Evolutionary conservation across 2,329 filamentous ascomycete species (phyloP), one percentile per base, ranked within the genome.

Genomic region (Aspergillus pseudoglaucus): DNA sequence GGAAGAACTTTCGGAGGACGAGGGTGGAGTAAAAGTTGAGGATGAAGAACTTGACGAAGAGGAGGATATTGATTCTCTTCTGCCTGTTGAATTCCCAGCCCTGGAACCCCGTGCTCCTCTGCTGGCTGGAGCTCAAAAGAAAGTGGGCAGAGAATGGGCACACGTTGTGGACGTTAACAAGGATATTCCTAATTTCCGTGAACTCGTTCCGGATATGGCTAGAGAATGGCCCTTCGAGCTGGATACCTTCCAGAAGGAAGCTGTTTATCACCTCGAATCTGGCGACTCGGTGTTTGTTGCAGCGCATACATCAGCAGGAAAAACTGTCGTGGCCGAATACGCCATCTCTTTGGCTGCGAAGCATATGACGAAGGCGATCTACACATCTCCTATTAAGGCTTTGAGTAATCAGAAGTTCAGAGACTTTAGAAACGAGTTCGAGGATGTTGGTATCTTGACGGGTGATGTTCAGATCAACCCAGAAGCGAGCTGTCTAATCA

Each of bases 321-420:
- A 98, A 74, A 98, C 93, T 1, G 93, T 97, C 0, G 93, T 98
- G 12, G 93, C 93, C 23, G 93, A 98, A 66, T 98, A 98, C 68
- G 93, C 91, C 43, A 97, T 98, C 66, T 90, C 93, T 6, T 75
- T 98, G 49, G 93, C 93, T 25, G 85, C 89, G n/a, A 94, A 91
- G 64, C 93, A 98, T 66, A 97, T 97, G 91, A 98, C 93, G 7
- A 98, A 98, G 67, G 91, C 93, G 18, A 98, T 98, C 54, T 98
- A 98, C 67, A 98, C 93, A 0, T 97, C 93, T 0, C 93, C 93
- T 0, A 98, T 98, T 75, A 98, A 98, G 67, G 93, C 93, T 2
- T 75, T 98, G 48, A 97, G 93, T 70, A 98, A 98, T 64, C 93
- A 98, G 64, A 98, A 98, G 67, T 98, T 97, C 69, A 83, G 93